Conservation (phyloP, 768 basidiomycete species). For the Leccinum boreale region DNA sequence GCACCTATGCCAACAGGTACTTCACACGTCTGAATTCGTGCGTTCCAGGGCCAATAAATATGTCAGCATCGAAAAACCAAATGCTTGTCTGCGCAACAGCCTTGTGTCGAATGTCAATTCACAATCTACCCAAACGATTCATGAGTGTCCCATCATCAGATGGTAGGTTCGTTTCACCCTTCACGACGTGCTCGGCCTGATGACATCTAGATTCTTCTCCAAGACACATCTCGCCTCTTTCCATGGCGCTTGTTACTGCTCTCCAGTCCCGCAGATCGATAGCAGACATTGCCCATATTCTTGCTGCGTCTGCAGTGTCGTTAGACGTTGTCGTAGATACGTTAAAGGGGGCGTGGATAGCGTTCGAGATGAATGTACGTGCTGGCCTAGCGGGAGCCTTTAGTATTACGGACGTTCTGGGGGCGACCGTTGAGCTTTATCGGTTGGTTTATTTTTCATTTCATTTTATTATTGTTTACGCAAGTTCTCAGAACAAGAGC, state of each 20-base stretch:
- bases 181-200: constrained; percentile 10
- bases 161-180: constrained; percentile 12
- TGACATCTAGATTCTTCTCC: constrained; percentile 29
- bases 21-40: neutral
- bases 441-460: constrained; percentile 18
- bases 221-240: constrained; percentile 19
- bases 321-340: constrained; percentile 43
- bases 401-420: constrained; percentile 47
- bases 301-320: constrained; percentile 43
- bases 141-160: constrained; percentile 6
- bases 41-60: constrained; percentile 54
- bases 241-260: constrained; percentile 34
- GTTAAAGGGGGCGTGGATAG: constrained; percentile 43
- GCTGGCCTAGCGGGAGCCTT: constrained; percentile 39
- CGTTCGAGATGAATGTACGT: constrained; percentile 43
- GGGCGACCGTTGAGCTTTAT: constrained; percentile 40
- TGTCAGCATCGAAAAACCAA: constrained; percentile 56
- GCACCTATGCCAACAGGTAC: neutral
- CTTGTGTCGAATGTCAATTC: constrained; percentile 41
- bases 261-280: constrained; percentile 52
- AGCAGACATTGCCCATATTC: constrained; percentile 56
- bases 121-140: constrained; percentile 41
- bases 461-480: constrained; percentile 3
- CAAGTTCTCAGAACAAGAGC: constrained; percentile 32
- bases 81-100: constrained; percentile 53